These are phyloP conservation scores for Macadamia tetraphylla DNA, from an alignment of 164 flowering plant species.

Conservation along the genomic window DNA sequence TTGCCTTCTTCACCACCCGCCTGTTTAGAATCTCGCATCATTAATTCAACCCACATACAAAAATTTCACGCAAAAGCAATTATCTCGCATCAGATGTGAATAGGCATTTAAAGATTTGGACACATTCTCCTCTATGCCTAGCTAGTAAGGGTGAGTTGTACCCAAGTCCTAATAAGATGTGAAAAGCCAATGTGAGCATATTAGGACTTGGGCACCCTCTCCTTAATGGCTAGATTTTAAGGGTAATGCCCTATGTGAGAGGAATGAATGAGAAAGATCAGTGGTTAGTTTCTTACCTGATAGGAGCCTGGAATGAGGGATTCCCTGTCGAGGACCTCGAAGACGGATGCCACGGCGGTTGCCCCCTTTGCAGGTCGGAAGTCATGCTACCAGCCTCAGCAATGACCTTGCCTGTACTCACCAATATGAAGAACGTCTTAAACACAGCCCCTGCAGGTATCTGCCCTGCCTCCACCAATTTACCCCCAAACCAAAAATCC, in stretches of 20 bases:
- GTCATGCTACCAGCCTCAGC: conserved; percentile 99
- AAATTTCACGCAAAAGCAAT: no score
- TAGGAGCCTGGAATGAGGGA: conserved; percentile 41
- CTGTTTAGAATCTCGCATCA: conserved; percentile 7
- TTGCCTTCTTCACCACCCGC: conserved; percentile 22
- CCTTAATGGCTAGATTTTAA: no score
- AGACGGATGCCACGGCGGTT: conserved; percentile 71
- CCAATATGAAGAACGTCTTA: conserved; percentile 81
- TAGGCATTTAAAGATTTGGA: no score
- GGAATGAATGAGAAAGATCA: no score
- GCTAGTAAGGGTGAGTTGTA: no score
- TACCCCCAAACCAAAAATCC: conserved; percentile 93
- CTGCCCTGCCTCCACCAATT: conserved; percentile 49
- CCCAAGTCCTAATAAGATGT: no score
- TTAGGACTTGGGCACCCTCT: no score
- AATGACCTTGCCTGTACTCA: conserved; percentile 86
- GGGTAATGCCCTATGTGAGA: no score
- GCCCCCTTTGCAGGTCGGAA: conserved; percentile 90
- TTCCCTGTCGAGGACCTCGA: conserved; percentile 62
- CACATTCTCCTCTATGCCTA: no score
- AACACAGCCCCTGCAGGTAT: conserved; percentile 87
- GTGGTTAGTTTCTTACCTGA: conserved; percentile 29
- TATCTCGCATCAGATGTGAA: no score
- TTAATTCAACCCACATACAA: no score
- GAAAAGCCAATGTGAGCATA: no score